Evolutionary conservation across 495 filamentous ascomycete genomes (phyloP).

Genomic region (Penicillium salamii): DNA sequence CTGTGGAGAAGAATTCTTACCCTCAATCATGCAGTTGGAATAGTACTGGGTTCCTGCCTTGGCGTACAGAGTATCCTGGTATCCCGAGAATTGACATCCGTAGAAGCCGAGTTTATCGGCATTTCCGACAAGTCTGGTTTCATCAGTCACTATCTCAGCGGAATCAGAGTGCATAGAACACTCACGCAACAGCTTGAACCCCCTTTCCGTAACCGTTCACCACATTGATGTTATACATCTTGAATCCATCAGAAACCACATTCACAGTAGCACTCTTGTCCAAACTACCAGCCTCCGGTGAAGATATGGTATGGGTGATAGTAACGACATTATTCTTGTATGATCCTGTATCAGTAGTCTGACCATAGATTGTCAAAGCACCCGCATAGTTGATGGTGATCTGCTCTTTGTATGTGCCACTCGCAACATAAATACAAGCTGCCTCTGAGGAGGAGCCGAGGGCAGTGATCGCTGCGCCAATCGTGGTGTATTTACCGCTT

Average conservation of each 20-base stretch:
- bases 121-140: slow-evolving; percentile 43
- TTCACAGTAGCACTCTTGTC: slow-evolving; percentile 56
- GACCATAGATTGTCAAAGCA: slow-evolving; percentile 47
- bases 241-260: slow-evolving; percentile 47
- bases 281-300: slow-evolving; percentile 41
- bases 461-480: slow-evolving; percentile 23
- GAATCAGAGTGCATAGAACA: background rate
- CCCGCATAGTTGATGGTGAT: slow-evolving; percentile 48
- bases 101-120: slow-evolving; percentile 56
- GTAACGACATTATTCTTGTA: slow-evolving; percentile 61
- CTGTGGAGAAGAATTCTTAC: slow-evolving; percentile 20
- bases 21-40: slow-evolving; percentile 53
- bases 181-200: slow-evolving; percentile 35
- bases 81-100: slow-evolving; percentile 55
- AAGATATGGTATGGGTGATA: slow-evolving; percentile 52
- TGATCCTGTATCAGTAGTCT: slow-evolving; percentile 51
- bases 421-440: slow-evolving; percentile 33
- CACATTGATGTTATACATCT: slow-evolving; percentile 63
- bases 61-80: slow-evolving; percentile 63
- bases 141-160: background rate
- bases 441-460: slow-evolving; percentile 20
- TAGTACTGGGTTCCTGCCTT: slow-evolving; percentile 58
- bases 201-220: slow-evolving; percentile 47
- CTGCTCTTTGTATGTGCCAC: slow-evolving; percentile 46
- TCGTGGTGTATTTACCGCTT: slow-evolving; percentile 24